These are phyloP conservation scores for Eutrema salsugineum DNA, from an alignment of 441 rosid species.

Conservation along the genomic window DNA sequence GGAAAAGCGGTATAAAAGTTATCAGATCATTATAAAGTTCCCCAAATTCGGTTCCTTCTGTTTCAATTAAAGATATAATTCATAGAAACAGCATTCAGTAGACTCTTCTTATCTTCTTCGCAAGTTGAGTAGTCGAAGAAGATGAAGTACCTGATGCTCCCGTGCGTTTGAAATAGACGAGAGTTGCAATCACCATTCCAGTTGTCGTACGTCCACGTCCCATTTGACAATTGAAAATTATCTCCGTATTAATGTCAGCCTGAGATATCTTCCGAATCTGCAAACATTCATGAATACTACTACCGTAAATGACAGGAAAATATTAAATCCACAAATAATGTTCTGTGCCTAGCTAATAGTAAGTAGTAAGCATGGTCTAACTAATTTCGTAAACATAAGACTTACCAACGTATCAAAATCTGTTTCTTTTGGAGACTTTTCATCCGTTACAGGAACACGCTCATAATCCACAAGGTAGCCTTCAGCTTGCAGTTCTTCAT, in stretches of 20 bases:
- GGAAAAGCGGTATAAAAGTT: not conserved
- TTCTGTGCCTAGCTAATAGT: not conserved
- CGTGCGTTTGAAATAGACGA: constrained; percentile 84
- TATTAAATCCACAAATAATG: not conserved
- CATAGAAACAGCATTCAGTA: not conserved
- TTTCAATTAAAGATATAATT: not conserved
- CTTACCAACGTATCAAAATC: constrained; percentile 89
- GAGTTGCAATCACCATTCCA: constrained; percentile 98
- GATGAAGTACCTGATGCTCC: constrained; percentile 79
- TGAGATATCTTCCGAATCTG: constrained; percentile 89
- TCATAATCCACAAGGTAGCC: constrained; percentile 92
- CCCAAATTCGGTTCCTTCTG: not conserved
- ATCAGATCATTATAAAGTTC: not conserved
- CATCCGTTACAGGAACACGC: constrained; percentile 98
- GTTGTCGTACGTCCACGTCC: constrained; percentile 99
- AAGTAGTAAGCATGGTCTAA: not conserved
- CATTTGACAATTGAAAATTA: constrained; percentile 98
- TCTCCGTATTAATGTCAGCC: constrained; percentile 69
- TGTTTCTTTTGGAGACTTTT: constrained; percentile 88
- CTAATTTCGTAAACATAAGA: constrained; percentile 3
- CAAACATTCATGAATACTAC: constrained; percentile 6
- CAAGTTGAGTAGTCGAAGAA: constrained; percentile 16
- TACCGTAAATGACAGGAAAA: not conserved
- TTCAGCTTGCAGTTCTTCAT: constrained; percentile 87
- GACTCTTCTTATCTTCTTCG: not conserved